Percentiles rank a stretch among this genome's conserved stretches.
These are phyloP conservation scores for Strobilomyces echinocephalus DNA, from an alignment of 768 basidiomycete genomes.

Conservation along the genomic window DNA sequence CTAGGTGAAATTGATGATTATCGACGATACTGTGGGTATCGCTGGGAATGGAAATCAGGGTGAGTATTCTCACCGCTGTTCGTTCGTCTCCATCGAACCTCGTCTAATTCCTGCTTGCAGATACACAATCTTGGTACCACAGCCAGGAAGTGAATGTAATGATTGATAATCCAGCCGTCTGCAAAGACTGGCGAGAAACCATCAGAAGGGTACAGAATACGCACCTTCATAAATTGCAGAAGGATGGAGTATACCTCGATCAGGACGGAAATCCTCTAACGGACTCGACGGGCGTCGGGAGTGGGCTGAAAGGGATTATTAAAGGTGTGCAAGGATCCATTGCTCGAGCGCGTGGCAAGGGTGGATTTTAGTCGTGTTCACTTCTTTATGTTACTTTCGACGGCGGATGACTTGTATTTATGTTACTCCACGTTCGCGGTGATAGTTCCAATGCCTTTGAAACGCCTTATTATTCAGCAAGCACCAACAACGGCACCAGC, in stretches of 20 bases:
- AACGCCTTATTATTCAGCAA: background rate
- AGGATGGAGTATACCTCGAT: conserved; percentile 58
- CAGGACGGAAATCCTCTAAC: conserved; percentile 36
- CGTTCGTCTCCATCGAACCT: background rate
- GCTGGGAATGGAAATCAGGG: conserved; percentile 69
- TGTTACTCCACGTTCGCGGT: background rate
- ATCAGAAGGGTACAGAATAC: conserved; percentile 55
- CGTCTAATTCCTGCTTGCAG: conserved; percentile 23
- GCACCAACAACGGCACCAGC: background rate
- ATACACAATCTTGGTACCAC: conserved; percentile 70
- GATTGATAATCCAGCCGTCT: conserved; percentile 50
- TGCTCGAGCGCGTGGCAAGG: conserved; percentile 38
- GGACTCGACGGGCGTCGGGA: conserved; percentile 37
- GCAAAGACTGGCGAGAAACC: conserved; percentile 52
- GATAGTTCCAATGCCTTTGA: no score
- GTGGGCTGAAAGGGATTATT: conserved; percentile 36
- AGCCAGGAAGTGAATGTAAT: conserved; percentile 66
- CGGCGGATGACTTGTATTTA: no score
- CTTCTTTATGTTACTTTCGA: background rate
- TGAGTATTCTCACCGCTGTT: conserved; percentile 11
- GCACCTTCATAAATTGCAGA: conserved; percentile 39
- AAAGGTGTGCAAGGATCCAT: conserved; percentile 42
- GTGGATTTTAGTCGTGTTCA: conserved; percentile 30
- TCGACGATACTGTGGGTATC: conserved; percentile 63
- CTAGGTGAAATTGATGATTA: conserved; percentile 58